Conservation (phyloP, 1,284 basidiomycete species). For the Pseudozyma sp. region DNA sequence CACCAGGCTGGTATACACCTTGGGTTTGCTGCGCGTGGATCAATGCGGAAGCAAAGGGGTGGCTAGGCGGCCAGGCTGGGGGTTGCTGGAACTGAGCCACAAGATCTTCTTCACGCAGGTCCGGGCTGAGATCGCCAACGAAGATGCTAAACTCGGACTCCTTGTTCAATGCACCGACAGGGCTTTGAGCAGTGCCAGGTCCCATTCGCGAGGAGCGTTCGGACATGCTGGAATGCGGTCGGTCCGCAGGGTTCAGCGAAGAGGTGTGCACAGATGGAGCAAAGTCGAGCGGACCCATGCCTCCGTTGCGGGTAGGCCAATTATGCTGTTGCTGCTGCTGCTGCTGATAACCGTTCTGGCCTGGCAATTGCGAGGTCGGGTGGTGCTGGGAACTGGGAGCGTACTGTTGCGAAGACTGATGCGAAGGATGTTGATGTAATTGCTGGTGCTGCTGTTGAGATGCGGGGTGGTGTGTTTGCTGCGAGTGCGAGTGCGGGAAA, state of each 20-base stretch:
- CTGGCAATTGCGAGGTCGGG: constrained; percentile 1
- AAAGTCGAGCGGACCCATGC: constrained; percentile 47
- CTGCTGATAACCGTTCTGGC: constrained; percentile 14
- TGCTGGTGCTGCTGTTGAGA: constrained; percentile 20
- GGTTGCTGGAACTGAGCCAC: constrained; percentile 62
- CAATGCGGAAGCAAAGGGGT: constrained; percentile 59
- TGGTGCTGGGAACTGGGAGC: constrained; percentile 11
- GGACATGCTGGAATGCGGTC: constrained; percentile 50
- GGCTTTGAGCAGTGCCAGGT: constrained; percentile 26
- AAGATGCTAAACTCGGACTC: constrained; percentile 60
- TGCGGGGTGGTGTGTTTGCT: constrained; percentile 6
- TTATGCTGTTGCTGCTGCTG: constrained; percentile 19
- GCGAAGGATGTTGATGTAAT: constrained; percentile 5
- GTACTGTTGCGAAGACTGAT: constrained; percentile 7
- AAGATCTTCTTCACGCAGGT: constrained; percentile 63
- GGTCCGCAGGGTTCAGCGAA: constrained; percentile 26
- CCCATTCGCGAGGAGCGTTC: constrained; percentile 28
- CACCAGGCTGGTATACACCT: constrained; percentile 52
- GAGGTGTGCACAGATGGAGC: constrained; percentile 24
- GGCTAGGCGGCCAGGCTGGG: constrained; percentile 57
- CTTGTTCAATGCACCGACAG: constrained; percentile 30
- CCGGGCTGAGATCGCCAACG: constrained; percentile 58
- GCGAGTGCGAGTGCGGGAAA: constrained; percentile 13
- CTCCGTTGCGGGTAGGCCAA: constrained; percentile 29
- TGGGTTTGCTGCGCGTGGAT: constrained; percentile 58